Evolutionary conservation across 2,329 filamentous ascomycete genomes (phyloP), one percentile per base, ranked within the genome.

Genomic region (Beauveria australis): DNA sequence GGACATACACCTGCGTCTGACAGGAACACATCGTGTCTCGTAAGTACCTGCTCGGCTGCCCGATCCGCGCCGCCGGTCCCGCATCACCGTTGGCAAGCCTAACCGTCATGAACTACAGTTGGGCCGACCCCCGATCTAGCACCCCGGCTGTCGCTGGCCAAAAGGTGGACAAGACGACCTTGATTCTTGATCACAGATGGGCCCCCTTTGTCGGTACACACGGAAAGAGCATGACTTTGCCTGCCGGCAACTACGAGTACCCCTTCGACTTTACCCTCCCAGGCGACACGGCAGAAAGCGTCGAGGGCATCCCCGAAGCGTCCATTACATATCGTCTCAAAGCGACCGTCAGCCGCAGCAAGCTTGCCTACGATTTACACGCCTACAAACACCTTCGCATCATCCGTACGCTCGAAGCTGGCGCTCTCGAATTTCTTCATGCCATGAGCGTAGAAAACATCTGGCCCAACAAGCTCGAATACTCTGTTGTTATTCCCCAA

Each of bases 401-500:
- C 61, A 89, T 93, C 61, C 84, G 90, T 61, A 93, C 90, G 0
- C 77, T 92, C 52, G 88, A 91, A 63, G 82, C 89, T 12, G 87
- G 86, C 55, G 88, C 89, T 12, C 79, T 92, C 62, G 89, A 93
- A 70, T 82, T 92, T 64, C 81, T 89, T 43, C 89, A 97, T 73
- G 88, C 91, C 53, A 94, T 97, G 91, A 91, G 90, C 64, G 92
- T 97, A 65, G 92, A 97, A 74, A 97, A 97, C 70, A 89, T 96
- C 64, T 99, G 94, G 94, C 89, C 92, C 6, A 94, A 96, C 78
- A 99, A 99, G 79, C 84, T 97, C 67, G 91, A 96, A 72, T 99
- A 99, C 76, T 93, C 91, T 33, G 92, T 99, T 64, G 86, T 91
- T 61, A 90, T 96, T 12, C 93, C 94, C 0, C 92, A 91, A 69